Evolutionary conservation across 805 yeast species (phyloP).

Genomic region (Helenozyma rhizophorensis): DNA sequence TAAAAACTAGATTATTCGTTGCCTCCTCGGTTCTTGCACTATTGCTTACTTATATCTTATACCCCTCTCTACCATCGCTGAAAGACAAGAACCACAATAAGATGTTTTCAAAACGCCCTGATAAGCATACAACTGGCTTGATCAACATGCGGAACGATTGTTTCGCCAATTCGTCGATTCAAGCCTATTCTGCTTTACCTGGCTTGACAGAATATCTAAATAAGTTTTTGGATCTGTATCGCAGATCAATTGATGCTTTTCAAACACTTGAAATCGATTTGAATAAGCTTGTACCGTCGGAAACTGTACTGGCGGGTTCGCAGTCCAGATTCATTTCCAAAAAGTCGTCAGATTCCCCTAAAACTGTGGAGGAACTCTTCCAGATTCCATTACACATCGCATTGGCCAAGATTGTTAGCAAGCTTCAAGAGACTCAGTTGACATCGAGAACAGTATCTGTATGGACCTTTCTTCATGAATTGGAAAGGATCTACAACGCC

Average conservation of each 20-base stretch:
- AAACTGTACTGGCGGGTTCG: constrained; percentile 14
- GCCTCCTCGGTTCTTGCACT: not conserved
- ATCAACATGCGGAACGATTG: constrained; percentile 84
- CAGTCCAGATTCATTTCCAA: constrained; percentile 12
- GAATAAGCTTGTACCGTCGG: constrained; percentile 10
- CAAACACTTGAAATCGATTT: constrained; percentile 6
- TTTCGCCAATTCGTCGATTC: constrained; percentile 86
- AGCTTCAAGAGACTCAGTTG: constrained; percentile 60
- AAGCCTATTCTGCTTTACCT: constrained; percentile 66
- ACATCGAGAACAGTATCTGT: constrained; percentile 58
- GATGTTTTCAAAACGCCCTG: constrained; percentile 55
- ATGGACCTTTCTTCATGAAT: constrained; percentile 69
- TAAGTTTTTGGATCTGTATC: constrained; percentile 28
- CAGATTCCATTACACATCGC: constrained; percentile 54
- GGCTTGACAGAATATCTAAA: constrained; percentile 55
- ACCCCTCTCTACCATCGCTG: not conserved
- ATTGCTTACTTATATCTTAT: not conserved
- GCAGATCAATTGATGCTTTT: constrained; percentile 17
- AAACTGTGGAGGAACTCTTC: constrained; percentile 18
- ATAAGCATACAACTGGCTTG: constrained; percentile 75
- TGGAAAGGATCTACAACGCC: constrained; percentile 70
- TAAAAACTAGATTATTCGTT: too few species aligned
- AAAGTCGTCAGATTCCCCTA: constrained; percentile 4
- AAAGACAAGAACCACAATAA: not conserved
- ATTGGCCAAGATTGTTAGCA: constrained; percentile 46